Base-by-base conservation (phyloP, 495 filamentous ascomycete genomes). In the Talaromyces adpressus region DNA sequence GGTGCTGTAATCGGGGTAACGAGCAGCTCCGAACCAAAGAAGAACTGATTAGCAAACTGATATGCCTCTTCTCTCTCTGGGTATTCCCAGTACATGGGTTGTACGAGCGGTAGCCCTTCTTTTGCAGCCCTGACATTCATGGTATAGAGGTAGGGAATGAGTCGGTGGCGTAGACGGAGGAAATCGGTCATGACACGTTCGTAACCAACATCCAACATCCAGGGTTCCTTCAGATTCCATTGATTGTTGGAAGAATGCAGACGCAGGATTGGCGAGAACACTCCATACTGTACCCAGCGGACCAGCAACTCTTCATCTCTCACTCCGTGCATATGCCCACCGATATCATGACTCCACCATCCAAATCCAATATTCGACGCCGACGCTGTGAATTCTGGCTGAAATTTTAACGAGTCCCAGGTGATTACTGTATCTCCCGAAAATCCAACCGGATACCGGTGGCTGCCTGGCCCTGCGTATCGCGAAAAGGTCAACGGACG, bases 311-410 rank as follows among this genome's bases (percentile, higher is more conserved):
- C 80, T 53, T 84, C 82, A 60, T 82, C 82, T 9, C 75, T 77
- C 6, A 67, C 64, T 1, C 84, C 84, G 12, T 66, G 69, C 59
- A 76, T 76, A 65, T 87, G 84, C 23, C 84, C 84, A 22, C 84
- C 84, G 52, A 87, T 86, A 63, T 87, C 84, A 66, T 87, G 82
- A 60, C 81, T 84, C 84, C 84, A 87, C 84, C 84, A 87, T 8
- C 84, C 84, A 62, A 81, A 87, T 3, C 84, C 84, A 62, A 87
- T 86, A 71, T 87, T 87, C 14, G 82, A 85, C 0, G 84, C 81
- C 0, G 83, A 85, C 6, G 82, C 80, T 0, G 84, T 87, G 68
- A 86, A 87, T 63, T 87, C 84, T 27, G 84, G 82, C 66, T 87
- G 84, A 68, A 86, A 87, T 2, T 79, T 63, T 2, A 87, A 76